Conservation (phyloP, 2,329 filamentous ascomycete genomes). For the Penicillium sumatraense region DNA sequence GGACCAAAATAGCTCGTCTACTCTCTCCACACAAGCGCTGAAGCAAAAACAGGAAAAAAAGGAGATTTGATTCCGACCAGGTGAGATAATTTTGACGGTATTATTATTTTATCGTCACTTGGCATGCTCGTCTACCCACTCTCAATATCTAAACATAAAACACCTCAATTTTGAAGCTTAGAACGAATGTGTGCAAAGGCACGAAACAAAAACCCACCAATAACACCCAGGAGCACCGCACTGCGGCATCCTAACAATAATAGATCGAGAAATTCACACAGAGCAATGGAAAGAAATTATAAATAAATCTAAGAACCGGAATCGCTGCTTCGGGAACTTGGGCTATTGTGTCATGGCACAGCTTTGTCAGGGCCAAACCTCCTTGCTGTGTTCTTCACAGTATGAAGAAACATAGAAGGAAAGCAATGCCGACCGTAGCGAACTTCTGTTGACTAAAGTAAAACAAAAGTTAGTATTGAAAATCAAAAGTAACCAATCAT, state of each 20-base stretch:
- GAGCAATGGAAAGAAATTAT: background rate
- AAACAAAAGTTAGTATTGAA: constrained; percentile 2
- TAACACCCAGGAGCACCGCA: too few relatives aligned
- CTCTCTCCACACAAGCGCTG: too few relatives aligned
- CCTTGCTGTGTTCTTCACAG: constrained; percentile 26
- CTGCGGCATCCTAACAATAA: too few relatives aligned
- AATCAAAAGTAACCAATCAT: background rate
- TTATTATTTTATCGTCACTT: too few relatives aligned
- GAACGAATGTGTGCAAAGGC: too few relatives aligned
- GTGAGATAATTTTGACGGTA: too few relatives aligned
- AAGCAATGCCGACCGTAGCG: constrained; percentile 29
- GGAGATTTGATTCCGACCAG: too few relatives aligned
- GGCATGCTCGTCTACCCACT: too few relatives aligned
- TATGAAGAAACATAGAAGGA: constrained; percentile 31
- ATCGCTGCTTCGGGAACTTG: background rate
- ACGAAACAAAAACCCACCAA: too few relatives aligned
- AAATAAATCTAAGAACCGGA: background rate
- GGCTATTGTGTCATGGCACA: constrained; percentile 18
- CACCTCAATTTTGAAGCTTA: background rate
- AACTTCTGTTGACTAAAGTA: constrained; percentile 17
- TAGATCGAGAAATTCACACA: background rate
- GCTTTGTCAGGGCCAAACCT: constrained; percentile 24
- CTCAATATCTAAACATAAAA: too few relatives aligned
- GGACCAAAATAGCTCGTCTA: background rate
- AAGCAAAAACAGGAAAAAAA: too few relatives aligned